Conservation (phyloP, 306 rosid species). For the Cucurbita maxima region DNA sequence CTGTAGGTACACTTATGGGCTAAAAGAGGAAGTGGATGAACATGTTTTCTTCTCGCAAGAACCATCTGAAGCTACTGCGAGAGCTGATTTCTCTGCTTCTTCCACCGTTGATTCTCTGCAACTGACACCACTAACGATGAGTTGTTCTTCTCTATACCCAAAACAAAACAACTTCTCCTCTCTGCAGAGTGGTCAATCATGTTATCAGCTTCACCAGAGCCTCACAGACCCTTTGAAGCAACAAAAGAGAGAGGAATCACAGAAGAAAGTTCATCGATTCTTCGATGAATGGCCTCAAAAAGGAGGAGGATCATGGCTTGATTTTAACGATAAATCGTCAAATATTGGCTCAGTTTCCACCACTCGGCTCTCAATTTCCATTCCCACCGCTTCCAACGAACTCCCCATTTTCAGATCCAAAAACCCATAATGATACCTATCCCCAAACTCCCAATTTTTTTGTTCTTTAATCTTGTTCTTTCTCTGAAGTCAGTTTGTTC, state of each 20-base stretch:
- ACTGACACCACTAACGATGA: constrained; percentile 71
- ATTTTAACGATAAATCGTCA: constrained; percentile 65
- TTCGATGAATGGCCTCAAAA: constrained; percentile 84
- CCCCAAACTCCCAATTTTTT: neutral
- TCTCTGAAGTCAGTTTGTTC: neutral
- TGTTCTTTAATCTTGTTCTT: neutral
- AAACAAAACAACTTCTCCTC: constrained; percentile 54
- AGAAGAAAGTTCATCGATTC: constrained; percentile 79
- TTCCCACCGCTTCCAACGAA: constrained; percentile 56
- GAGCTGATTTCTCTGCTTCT: constrained; percentile 44
- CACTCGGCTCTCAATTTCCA: constrained; percentile 77
- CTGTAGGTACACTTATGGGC: constrained; percentile 43
- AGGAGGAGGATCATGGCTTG: constrained; percentile 62
- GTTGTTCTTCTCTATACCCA: constrained; percentile 49
- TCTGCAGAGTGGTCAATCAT: constrained; percentile 39
- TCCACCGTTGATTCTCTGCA: constrained; percentile 70
- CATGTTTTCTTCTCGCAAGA: constrained; percentile 71
- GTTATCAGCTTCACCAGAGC: constrained; percentile 64
- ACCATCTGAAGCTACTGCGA: constrained; percentile 59
- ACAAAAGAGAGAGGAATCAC: constrained; percentile 43
- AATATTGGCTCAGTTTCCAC: constrained; percentile 39
- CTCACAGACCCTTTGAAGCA: constrained; percentile 21
- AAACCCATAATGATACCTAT: constrained; percentile 29
- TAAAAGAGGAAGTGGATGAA: constrained; percentile 68
- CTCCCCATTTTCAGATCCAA: constrained; percentile 46